Evolutionary conservation across 768 basidiomycete species (phyloP).

Genomic region (Holtermannia corniformis): DNA sequence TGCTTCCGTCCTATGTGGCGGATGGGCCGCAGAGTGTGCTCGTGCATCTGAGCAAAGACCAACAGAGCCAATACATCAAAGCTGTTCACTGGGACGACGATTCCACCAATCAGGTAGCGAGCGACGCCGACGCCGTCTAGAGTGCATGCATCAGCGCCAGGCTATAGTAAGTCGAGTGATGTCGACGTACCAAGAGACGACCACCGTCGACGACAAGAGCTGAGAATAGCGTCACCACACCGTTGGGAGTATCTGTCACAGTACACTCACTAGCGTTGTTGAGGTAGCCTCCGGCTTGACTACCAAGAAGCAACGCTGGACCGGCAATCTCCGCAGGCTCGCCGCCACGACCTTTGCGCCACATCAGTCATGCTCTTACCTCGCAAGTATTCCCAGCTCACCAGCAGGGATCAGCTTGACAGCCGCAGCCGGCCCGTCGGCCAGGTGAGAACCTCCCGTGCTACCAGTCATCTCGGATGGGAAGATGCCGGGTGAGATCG

Average conservation of each 20-base stretch:
- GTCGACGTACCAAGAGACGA: conserved; percentile 24
- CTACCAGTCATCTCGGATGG: conserved; percentile 38
- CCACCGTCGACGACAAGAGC: conserved; percentile 31
- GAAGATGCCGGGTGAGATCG: conserved; percentile 39
- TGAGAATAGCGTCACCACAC: too few relatives aligned
- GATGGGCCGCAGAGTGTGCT: too few relatives aligned
- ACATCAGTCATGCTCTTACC: neutral
- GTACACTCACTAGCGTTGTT: too few relatives aligned
- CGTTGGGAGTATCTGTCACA: too few relatives aligned
- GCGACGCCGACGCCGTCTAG: neutral
- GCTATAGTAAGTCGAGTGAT: too few relatives aligned
- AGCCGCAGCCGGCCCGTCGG: neutral
- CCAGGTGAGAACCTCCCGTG: neutral
- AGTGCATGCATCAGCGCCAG: too few relatives aligned
- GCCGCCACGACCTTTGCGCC: conserved; percentile 32
- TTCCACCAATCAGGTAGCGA: neutral
- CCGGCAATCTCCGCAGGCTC: conserved; percentile 36
- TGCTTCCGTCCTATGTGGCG: too few relatives aligned
- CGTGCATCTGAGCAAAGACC: too few relatives aligned
- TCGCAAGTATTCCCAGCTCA: too few relatives aligned
- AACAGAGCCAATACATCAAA: too few relatives aligned
- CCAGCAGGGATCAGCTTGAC: neutral
- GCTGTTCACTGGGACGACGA: too few relatives aligned
- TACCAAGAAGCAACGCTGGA: conserved; percentile 28
- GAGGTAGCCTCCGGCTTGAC: conserved; percentile 29